Base-by-base conservation (phyloP, 2,329 filamentous ascomycete species). In the Ophiosphaerella korrae region DNA sequence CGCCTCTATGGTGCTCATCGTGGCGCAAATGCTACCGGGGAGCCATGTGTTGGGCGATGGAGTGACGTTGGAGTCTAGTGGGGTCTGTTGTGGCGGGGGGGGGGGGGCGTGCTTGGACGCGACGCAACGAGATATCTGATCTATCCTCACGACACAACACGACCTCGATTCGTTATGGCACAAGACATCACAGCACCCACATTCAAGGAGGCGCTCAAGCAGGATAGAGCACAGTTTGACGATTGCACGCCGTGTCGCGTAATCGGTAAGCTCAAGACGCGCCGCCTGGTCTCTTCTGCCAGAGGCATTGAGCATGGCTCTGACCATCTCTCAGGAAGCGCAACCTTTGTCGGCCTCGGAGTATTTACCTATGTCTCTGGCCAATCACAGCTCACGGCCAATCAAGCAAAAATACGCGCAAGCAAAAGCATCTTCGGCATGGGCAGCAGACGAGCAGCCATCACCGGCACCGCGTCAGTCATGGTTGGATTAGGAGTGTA, bases 1-100 rank as follows among this genome's bases (percentile, higher is more conserved):
- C 72, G 93, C 94, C 81, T 97, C 93, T 71, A 99, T 89, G 71
- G 89, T 86, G 78, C 90, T 77, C 78, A 81, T 81, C 50, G 45
- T 75, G 52, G 35, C 29, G 18, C 21, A 13, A 38, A 31, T 48
- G 52, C 58, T 48, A 51, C 51, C 50, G 51, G 37, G 29, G 38
- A 50, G 56, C 57, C 58, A 67, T 63, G 52, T 42, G 50, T 40
- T 40, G 26, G 26, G 26, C 55, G 41, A 51, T 37, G 48, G 45
- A 26, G 52, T 45, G 48, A 55, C 44, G 53, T 45, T 41, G 45
- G 40, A 36, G 33, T 47, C n/a, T 43, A 42, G 61, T 61, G 53
- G 56, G 60, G 63, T 42, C 40, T 26, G 48, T 58, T 60, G 53
- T 61, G 59, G 67, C 57, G 66, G 66, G 62, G 58, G 59, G 67